Evolutionary conservation across 1,284 basidiomycete genomes (phyloP), one percentile per base, ranked within the genome.

Genomic region (Boletus sp.): DNA sequence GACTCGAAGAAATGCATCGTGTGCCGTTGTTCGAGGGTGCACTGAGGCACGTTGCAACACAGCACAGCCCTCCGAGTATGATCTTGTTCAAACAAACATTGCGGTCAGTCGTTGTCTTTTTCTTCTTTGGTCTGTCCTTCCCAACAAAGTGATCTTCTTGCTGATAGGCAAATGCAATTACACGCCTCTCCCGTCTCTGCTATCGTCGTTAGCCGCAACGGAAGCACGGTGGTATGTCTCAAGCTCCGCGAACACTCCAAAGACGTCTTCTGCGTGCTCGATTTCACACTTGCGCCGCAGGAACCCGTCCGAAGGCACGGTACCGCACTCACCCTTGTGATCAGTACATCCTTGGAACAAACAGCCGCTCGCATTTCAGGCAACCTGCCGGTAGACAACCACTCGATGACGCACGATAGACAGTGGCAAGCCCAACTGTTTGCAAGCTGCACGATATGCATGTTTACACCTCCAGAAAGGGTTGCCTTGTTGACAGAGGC

Each of bases 341-440:
- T 73, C 40, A 68, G 31, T 55, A 71, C 68, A 2, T 82, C 79
- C n/a, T 55, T 81, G 16, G 73, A 79, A 17, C 71, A 71, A 2
- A 76, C 80, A 0, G 80, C 82, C 5, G 63, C 69, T 5, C 81
- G 83, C 60, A 76, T 89, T 25, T 71, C 77, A 17, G 70, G 78
- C 0, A 77, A 86, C 19, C 71, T 86, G 17, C 77, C 76, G 2
- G 79, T 87, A 11, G 84, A 87, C 60, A 68, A 74, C 60, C 68
- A 63, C 37, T 63, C 84, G 43, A 65, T 83, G 25, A 64, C 71
- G n/a, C 79, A 81, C 56, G 70, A 70, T 27, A 66, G 83, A 53
- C 81, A 82, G 61, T 88, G 86, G 85, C 82, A 88, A 63, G 81
- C 84, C 0, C 83, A 87, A 63, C 79, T 87, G 14, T 77, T 87